Conservation (phyloP, 495 filamentous ascomycete species). For the Thermochaetoides thermophila region DNA sequence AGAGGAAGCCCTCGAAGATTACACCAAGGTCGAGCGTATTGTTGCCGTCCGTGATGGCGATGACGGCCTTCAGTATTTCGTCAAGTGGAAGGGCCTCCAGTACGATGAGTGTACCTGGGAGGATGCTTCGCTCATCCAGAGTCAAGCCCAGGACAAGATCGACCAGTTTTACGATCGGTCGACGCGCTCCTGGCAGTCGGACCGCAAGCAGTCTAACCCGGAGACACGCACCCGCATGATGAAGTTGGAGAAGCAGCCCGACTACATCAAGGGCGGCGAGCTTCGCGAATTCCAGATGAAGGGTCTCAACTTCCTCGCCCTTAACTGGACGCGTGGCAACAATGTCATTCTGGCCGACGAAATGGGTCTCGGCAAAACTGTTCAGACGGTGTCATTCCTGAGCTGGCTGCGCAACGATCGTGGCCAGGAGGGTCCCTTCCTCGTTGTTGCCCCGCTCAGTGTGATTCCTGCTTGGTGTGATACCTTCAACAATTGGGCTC, state of each 20-base stretch:
- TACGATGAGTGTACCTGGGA: slow-evolving; percentile 97
- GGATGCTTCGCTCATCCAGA: slow-evolving; percentile 51
- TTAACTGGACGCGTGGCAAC: slow-evolving; percentile 80
- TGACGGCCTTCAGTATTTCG: slow-evolving; percentile 65
- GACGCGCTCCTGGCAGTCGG: slow-evolving; percentile 58
- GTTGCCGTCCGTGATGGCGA: slow-evolving; percentile 67
- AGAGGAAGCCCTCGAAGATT: slow-evolving; percentile 68
- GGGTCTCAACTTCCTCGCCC: slow-evolving; percentile 84
- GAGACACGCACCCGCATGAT: slow-evolving; percentile 59
- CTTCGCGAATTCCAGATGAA: slow-evolving; percentile 89
- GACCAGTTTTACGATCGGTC: slow-evolving; percentile 79
- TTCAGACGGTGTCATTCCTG: slow-evolving; percentile 92
- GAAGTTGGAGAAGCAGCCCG: slow-evolving; percentile 60
- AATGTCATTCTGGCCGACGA: slow-evolving; percentile 97
- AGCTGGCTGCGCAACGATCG: slow-evolving; percentile 94
- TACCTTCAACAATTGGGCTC: slow-evolving; percentile 92
- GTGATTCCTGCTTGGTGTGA: slow-evolving; percentile 97
- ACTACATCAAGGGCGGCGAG: slow-evolving; percentile 71
- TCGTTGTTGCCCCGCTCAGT: slow-evolving; percentile 87
- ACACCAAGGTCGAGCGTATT: slow-evolving; percentile 80
- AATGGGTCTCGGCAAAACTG: slow-evolving; percentile 97
- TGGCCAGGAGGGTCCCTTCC: slow-evolving; percentile 80
- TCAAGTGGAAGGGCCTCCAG: slow-evolving; percentile 83
- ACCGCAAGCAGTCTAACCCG: slow-evolving; percentile 56
- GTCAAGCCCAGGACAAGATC: slow-evolving; percentile 70